Evolutionary conservation across 768 basidiomycete genomes (phyloP).

Genomic region (Agrocybe chaxingu): DNA sequence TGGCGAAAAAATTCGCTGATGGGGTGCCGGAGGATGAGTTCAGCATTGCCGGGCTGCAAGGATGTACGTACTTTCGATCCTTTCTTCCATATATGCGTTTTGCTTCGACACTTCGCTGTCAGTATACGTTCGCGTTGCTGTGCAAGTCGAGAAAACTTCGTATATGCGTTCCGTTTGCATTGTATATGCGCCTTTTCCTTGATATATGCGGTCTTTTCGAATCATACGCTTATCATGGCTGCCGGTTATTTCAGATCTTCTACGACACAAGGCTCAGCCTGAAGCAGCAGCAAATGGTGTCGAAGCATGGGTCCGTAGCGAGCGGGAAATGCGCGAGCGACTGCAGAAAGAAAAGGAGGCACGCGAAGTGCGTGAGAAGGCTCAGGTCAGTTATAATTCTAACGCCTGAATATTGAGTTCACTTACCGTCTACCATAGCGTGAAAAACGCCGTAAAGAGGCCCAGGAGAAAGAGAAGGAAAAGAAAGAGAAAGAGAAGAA

Average conservation of each 20-base stretch:
- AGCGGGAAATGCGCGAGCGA: conserved; percentile 73
- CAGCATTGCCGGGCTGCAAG: conserved; percentile 87
- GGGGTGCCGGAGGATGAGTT: conserved; percentile 83
- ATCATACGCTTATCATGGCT: too few species aligned
- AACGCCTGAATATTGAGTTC: background rate
- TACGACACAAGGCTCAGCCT: conserved; percentile 83
- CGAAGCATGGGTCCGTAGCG: conserved; percentile 68
- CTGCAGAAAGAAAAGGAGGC: conserved; percentile 73
- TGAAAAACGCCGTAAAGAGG: conserved; percentile 52
- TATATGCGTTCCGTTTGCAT: too few species aligned
- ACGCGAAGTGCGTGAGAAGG: conserved; percentile 62
- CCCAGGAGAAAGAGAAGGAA: conserved; percentile 53
- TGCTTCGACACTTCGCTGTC: conserved; percentile 1
- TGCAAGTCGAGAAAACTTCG: background rate
- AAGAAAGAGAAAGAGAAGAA: conserved; percentile 67
- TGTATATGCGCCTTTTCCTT: too few species aligned
- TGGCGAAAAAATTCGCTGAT: conserved; percentile 80
- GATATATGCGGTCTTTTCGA: too few species aligned
- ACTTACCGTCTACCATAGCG: conserved; percentile 23
- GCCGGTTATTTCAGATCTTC: conserved; percentile 48
- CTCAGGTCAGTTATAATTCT: conserved; percentile 45
- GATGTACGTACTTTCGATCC: conserved; percentile 57
- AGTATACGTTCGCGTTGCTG: conserved; percentile 1
- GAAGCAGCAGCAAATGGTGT: conserved; percentile 69
- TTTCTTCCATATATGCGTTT: background rate